Base-by-base conservation (phyloP, 2,329 filamentous ascomycete species). In the Chaetomiaceae sp. region DNA sequence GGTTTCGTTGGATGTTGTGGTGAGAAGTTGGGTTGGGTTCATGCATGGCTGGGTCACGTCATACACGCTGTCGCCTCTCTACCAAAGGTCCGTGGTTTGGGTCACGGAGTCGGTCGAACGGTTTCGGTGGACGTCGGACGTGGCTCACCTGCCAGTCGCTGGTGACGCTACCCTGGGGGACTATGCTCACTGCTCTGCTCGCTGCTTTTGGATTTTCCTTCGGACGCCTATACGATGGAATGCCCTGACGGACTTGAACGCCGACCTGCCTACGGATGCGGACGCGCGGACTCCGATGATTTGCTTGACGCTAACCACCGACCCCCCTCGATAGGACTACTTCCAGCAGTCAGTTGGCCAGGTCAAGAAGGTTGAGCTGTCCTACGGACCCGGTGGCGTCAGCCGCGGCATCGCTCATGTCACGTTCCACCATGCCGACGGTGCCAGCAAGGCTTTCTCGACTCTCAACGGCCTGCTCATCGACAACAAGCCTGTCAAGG, bases 391-490 rank as follows among this genome's bases (percentile, higher is more conserved):
- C 60, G 90, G 89, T 69, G 92, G 92, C 60, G 83, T 85, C 63
- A 96, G 91, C 80, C 89, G 91, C 68, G 94, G 94, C 62, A 89
- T 92, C 68, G 91, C 91, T 65, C 94, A 90, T 51, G 88, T 99
- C 64, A 85, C 85, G 60, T 99, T 99, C 77, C 74, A 74, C 70
- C 89, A 89, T 66, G 74, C 86, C 23, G 89, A 90, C 63, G 88
- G 88, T 60, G 94, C 92, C 61, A 83, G 83, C 68, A 89, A 90
- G 73, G 94, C 94, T 57, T 88, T 90, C 64, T 81, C 86, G 65
- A 83, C 87, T 59, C 78, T 95, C 63, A 95, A 99, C 66, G 91
- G 91, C 58, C 82, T 96, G 55, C 83, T 94, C 51, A 91, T 99
- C 56, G 94, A 99, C 72, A 85, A 85, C 66, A 84, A 85, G 62